Base-by-base conservation (phyloP, 495 filamentous ascomycete species). In the Jackrogersella multiformis region DNA sequence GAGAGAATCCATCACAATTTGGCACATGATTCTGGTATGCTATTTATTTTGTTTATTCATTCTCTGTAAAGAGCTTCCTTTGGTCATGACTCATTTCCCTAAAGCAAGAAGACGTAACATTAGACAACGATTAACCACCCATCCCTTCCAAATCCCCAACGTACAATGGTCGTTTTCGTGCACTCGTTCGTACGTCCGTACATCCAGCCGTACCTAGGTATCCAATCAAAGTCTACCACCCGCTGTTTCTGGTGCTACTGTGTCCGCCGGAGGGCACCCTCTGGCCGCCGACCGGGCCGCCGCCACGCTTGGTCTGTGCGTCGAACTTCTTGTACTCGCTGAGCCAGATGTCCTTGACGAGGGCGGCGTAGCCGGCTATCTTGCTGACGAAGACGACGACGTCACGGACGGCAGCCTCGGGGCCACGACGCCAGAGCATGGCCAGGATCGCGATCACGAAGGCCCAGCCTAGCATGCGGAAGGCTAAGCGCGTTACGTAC, bases 401-500 rank as follows among this genome's bases (percentile, higher is more conserved):
- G 66, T 94, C 92, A 20, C 78, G 75, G 36, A 82, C 61, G 4
- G 85, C 86, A 48, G 83, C 81, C 73, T 88, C 90, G 57, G 87
- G 49, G 0, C 92, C 92, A 10, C 87, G 76, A 56, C 81, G 81
- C 74, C 84, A 94, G 10, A 92, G 79, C 59, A 85, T 85, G 34
- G 82, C 76, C 0, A 77, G 82, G 0, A 86, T 2, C 0, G 78
- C 77, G 15, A 81, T 75, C 10, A 93, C 28, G 1, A 72, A 64
- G 0, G 77, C 82, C 85, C 86, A 95, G 46, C 91, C 85, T 0
- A 84, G 59, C 41, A 92, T 15, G 26, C 82, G 73, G 56, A 90
- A 70, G 5, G 79, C 81, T 45, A 94, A 70, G 38, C 79, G 72
- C n/a, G 91, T 82, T 87, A 91, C 92, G 74, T 86, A 94, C 72